Base-by-base conservation (phyloP, 805 yeast genomes). In the Yarrowia deformans region DNA sequence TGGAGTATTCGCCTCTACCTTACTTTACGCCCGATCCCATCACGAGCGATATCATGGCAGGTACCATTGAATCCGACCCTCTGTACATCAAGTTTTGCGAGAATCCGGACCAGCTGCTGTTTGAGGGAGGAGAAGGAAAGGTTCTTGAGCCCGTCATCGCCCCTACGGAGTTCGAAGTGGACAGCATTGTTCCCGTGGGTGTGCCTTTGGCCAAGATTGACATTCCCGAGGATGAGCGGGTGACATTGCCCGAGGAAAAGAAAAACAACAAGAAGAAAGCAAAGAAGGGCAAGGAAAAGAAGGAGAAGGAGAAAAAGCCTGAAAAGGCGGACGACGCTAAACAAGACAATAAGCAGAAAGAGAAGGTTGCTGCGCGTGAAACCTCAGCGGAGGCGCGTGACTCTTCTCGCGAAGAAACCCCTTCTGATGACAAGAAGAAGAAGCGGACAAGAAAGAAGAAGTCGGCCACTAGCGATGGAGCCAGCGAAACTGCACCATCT, bases 381-480 rank as follows among this genome's bases (percentile, higher is more conserved):
- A 8, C 60, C 39, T 14, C 45, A 3, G 54, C 16, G 8, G 49
- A 18, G 8, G 13, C 35, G 9, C 35, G 42, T 35, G 43, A 54
- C 12, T 7, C 58, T 37, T 9, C 4, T 12, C 19, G 63, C n/a
- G 63, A 56, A 29, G 14, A 14, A 6, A 40, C 66, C 8, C 42
- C 66, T 34, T 45, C 66, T 13, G 63, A 56, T 6, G 63, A 56
- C 48, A 60, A 60, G 32, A 60, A 60, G 42, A 60, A 60, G 42
- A 60, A 45, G 42, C 66, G 66, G 3, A 12, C 52, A 13, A 43
- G 66, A 43, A 60, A 60, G 66, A 60, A 60, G 66, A 60, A 45
- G 50, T 0, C 45, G 1, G 42, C 32, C 2, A 8, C 35, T 8
- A 8, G 32, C 18, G 60, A 54, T 1, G 58, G 6, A 1, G n/a